phyloP scores from a whole-genome alignment of 495 filamentous ascomycete species.

The Rostrohypoxylon terebratum region DNA sequence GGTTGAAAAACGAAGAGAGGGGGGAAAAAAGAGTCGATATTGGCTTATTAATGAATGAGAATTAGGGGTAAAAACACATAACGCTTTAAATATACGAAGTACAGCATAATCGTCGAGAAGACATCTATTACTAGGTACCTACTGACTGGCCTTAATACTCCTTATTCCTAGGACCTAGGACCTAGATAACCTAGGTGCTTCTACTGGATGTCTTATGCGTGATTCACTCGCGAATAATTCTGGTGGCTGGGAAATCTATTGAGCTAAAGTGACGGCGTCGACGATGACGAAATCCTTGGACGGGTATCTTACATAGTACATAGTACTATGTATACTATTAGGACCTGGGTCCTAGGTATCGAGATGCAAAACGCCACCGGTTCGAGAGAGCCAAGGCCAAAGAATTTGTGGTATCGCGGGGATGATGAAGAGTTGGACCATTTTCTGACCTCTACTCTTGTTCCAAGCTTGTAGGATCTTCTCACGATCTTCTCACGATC shows the following conservation, averaged over 20 bases:
- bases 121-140: too few species aligned
- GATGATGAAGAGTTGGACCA: background rate
- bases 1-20: background rate
- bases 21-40: background rate
- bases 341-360: too few species aligned
- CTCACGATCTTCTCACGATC: background rate
- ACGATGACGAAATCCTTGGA: slow-evolving; percentile 4
- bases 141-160: too few species aligned
- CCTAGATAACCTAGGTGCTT: too few species aligned
- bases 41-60: background rate
- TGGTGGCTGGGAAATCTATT: background rate
- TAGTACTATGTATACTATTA: too few species aligned
- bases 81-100: background rate
- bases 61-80: background rate
- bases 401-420: slow-evolving; percentile 10
- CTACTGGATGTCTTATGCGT: too few species aligned
- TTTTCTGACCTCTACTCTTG: background rate
- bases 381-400: background rate
- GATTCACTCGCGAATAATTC: background rate
- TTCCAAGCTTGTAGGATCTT: slow-evolving; percentile 1
- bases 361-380: background rate
- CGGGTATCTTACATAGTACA: too few species aligned
- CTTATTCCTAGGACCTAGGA: too few species aligned
- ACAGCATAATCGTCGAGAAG: too few species aligned
- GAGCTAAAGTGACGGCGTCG: background rate